phyloP scores from a whole-genome alignment of 1,284 basidiomycete genomes.

The Grifola frondosa region DNA sequence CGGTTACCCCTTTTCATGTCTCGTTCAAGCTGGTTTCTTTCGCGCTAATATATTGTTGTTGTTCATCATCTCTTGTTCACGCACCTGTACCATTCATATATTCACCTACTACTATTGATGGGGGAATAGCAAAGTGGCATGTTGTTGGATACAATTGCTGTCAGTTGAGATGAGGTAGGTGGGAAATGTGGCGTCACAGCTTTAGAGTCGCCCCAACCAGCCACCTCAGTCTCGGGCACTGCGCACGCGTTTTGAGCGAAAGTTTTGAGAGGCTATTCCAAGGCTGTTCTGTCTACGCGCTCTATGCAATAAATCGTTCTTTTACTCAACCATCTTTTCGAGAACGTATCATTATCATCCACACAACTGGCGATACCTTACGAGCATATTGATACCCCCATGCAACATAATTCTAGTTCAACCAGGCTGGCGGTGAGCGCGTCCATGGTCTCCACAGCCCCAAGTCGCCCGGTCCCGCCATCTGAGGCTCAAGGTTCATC shows the following conservation, averaged over 20 bases:
- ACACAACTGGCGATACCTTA: background rate
- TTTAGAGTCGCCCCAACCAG: too few species aligned
- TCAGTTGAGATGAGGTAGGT: too few species aligned
- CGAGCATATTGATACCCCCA: constrained; percentile 1
- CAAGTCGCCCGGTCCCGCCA: constrained; percentile 9
- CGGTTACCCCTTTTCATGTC: constrained; percentile 25
- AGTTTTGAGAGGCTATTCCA: background rate
- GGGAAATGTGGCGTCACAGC: too few species aligned
- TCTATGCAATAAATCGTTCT: constrained; percentile 10
- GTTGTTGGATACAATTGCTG: too few species aligned
- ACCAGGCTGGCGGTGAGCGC: constrained; percentile 15
- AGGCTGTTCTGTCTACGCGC: background rate
- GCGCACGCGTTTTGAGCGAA: background rate
- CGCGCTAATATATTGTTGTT: constrained; percentile 26
- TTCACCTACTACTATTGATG: constrained; percentile 20
- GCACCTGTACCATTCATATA: constrained; percentile 27
- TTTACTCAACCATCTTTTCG: constrained; percentile 10
- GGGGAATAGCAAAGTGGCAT: constrained; percentile 15
- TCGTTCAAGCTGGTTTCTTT: constrained; percentile 14
- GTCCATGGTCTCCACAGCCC: constrained; percentile 13
- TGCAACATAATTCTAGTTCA: constrained; percentile 11
- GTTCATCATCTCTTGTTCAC: constrained; percentile 18
- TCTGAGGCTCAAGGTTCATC: constrained; percentile 2
- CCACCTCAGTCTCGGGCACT: background rate
- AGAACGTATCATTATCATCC: background rate